These are phyloP conservation scores for Cyberlindnera lachancei DNA, from an alignment of 805 yeast genomes.

Conservation along the genomic window DNA sequence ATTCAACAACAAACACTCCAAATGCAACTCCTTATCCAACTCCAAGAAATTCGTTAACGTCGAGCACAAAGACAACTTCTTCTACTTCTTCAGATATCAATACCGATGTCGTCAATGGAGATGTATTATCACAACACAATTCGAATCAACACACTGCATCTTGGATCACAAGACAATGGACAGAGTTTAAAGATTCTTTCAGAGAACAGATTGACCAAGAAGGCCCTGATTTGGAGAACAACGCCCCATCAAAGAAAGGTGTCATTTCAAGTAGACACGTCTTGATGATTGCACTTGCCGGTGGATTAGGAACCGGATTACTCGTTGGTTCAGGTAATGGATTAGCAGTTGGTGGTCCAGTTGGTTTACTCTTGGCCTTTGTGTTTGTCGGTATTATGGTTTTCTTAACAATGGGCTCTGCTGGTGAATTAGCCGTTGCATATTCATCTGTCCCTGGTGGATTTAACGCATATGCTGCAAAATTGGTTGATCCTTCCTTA, in stretches of 20 bases:
- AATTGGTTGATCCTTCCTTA: constrained; percentile 47
- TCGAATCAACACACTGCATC: too few relatives aligned
- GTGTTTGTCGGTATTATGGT: constrained; percentile 50
- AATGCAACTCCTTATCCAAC: too few relatives aligned
- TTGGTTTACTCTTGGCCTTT: constrained; percentile 46
- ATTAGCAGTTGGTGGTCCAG: constrained; percentile 39
- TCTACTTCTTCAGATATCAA: too few relatives aligned
- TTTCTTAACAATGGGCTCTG: constrained; percentile 51
- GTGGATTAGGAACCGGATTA: constrained; percentile 70
- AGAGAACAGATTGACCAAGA: constrained; percentile 23
- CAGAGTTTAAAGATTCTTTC: constrained; percentile 25
- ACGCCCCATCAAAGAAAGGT: constrained; percentile 13
- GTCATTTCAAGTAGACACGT: constrained; percentile 15
- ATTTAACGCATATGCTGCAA: constrained; percentile 49
- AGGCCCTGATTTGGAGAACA: constrained; percentile 24
- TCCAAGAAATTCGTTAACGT: too few relatives aligned
- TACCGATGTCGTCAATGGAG: too few relatives aligned
- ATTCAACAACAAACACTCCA: too few relatives aligned
- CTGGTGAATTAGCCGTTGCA: constrained; percentile 61
- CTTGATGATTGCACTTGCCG: constrained; percentile 64
- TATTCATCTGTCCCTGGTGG: constrained; percentile 55
- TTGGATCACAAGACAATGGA: constrained; percentile 11
- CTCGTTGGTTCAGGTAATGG: constrained; percentile 51
- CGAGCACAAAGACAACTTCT: too few relatives aligned
- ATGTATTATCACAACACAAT: too few relatives aligned